Conservation (phyloP, 2,329 filamentous ascomycete genomes). For the Aureobasidium pullulans region DNA sequence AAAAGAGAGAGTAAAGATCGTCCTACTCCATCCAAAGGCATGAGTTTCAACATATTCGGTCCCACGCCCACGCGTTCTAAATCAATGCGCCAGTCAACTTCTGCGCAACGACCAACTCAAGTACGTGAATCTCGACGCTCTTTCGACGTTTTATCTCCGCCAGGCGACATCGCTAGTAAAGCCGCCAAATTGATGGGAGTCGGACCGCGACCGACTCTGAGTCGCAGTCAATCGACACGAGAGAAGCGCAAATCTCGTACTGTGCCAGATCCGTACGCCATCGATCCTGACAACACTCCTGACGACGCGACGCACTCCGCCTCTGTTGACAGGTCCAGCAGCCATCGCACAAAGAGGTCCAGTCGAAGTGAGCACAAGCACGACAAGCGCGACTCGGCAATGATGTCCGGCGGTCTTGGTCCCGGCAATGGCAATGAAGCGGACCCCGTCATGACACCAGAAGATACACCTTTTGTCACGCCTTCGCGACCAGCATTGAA, state of each 20-base stretch:
- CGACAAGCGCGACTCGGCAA: conserved; percentile 33
- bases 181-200: conserved; percentile 47
- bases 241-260: conserved; percentile 46
- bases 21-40: conserved; percentile 49
- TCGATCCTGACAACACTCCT: conserved; percentile 51
- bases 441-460: conserved; percentile 39
- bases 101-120: neutral
- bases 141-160: neutral
- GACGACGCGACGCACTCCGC: conserved; percentile 33
- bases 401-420: conserved; percentile 33
- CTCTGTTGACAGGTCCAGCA: conserved; percentile 23
- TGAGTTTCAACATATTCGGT: conserved; percentile 58
- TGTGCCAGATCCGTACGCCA: conserved; percentile 52
- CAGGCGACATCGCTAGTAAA: conserved; percentile 4
- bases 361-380: conserved; percentile 24
- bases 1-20: conserved; percentile 37
- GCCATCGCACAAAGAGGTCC: conserved; percentile 22
- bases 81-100: conserved; percentile 63
- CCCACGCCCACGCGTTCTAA: conserved; percentile 37
- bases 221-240: conserved; percentile 41
- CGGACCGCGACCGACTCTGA: conserved; percentile 27
- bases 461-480: conserved; percentile 44
- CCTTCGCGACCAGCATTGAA: conserved; percentile 47
- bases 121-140: neutral
- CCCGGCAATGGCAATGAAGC: conserved; percentile 28